Base-by-base conservation (phyloP, 73 alveolate genomes). In the Diophrys sp. region DNA sequence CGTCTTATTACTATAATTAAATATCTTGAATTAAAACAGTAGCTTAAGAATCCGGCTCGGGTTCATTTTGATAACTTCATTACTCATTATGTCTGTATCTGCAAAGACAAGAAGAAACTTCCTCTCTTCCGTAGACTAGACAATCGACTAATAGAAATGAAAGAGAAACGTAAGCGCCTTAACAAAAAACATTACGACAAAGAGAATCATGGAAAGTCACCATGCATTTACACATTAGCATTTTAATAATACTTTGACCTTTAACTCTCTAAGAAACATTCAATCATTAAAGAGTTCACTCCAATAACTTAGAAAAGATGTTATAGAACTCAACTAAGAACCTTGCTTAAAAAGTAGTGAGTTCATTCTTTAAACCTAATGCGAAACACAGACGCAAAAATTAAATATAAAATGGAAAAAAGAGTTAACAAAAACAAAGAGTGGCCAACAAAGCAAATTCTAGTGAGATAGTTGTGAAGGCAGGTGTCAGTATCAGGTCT, bases 261-360 rank as follows among this genome's bases (percentile, higher is more conserved):
- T 29, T 31, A 23, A 31, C 71, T 85, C 0, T 70, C 68, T 32
- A 54, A 56, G 27, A 86, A 86, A 44, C 73, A 67, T 54, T 84
- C 83, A 14, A 77, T 89, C 33, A 81, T 87, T 54, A 66, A 84
- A 82, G 88, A 88, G 25, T 89, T 89, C 67, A 70, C 86, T 25
- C 93, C 88, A 23, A 78, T 14, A 67, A 89, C 67, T 69, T 89
- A 18, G 96, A 89, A 73, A 87, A 83, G 33, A 89, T 89, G 96
- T 82, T 89, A 2, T 53, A 77, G 56, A 81, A 90, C 14, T 81
- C 91, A 24, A 84, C 89, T 0, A 79, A 87, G 62, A 89, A 81
- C 68, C 87, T 87, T 14, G 96, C 96, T 0, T 77, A 84, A 56
- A 92, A 89, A 79, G 92, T 89, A 0, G 86, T 89, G 23, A 77